A percentile compares a stretch with the other conserved stretches of the same genome.
These are phyloP conservation scores for Polytrichum commune DNA, from an alignment of 225 moss, liverwort and hornwort species.

Conservation along the genomic window DNA sequence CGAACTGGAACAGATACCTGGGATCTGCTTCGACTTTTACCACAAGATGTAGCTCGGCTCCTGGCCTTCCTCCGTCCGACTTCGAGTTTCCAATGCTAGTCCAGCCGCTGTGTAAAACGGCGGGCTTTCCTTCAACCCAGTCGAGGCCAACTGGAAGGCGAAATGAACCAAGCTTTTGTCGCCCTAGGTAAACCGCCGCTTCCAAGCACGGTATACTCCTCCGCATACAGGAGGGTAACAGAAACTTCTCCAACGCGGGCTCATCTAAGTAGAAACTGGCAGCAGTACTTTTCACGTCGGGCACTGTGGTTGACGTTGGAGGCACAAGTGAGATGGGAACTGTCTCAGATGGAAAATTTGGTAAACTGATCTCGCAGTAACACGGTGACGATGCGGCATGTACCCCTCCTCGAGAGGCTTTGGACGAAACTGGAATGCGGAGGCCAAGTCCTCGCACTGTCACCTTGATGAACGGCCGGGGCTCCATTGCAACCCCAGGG, in stretches of 20 bases:
- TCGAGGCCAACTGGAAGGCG: conserved; percentile 54
- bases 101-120: conserved; percentile 70
- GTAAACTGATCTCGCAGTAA: conserved; percentile 73
- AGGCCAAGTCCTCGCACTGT: conserved; percentile 68
- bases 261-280: conserved; percentile 87
- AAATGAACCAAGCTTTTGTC: conserved; percentile 75
- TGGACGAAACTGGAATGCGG: conserved; percentile 66
- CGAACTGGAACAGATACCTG: conserved; percentile 79
- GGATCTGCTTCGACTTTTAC: conserved; percentile 80
- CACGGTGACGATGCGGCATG: conserved; percentile 80
- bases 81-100: conserved; percentile 64
- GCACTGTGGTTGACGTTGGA: conserved; percentile 36
- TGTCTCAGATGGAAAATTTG: conserved; percentile 52
- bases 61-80: conserved; percentile 41
- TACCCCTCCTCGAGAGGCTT: conserved; percentile 69
- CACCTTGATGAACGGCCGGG: conserved; percentile 69
- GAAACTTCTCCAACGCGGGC: conserved; percentile 58
- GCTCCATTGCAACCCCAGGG: conserved; percentile 52
- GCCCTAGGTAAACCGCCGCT: conserved; percentile 66
- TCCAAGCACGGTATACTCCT: conserved; percentile 48
- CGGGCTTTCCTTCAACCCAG: conserved; percentile 66
- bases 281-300: conserved; percentile 48
- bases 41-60: conserved; percentile 70
- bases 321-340: conserved; percentile 72
- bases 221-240: conserved; percentile 46